Conservation (phyloP, 768 basidiomycete genomes). For the Leccinum incarnatum region DNA sequence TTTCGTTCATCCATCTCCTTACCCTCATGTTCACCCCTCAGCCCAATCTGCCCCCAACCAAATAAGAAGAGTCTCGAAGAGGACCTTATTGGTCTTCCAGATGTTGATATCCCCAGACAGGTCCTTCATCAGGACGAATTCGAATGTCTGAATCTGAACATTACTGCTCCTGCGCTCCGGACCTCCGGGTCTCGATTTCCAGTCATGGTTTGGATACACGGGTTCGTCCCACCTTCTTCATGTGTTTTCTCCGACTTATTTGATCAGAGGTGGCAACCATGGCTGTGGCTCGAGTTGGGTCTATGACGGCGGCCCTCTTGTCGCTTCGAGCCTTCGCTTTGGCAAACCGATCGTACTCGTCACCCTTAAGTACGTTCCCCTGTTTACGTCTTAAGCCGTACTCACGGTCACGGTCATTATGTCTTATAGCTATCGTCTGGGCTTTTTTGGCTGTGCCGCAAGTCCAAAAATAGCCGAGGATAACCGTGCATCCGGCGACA, state of each 20-base stretch:
- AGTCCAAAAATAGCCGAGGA: slow-evolving; percentile 64
- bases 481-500: slow-evolving; percentile 60
- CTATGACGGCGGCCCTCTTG: slow-evolving; percentile 70
- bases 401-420: slow-evolving; percentile 6
- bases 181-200: slow-evolving; percentile 54
- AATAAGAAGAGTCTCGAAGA: slow-evolving; percentile 52
- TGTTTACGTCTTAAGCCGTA: slow-evolving; percentile 17
- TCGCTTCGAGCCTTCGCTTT: slow-evolving; percentile 60
- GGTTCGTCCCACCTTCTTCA: slow-evolving; percentile 43
- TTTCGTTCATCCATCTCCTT: background rate
- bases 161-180: slow-evolving; percentile 67
- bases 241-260: slow-evolving; percentile 19
- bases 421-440: slow-evolving; percentile 63
- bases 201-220: slow-evolving; percentile 87
- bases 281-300: slow-evolving; percentile 78
- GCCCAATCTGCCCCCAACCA: slow-evolving; percentile 75
- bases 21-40: slow-evolving; percentile 27
- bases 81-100: slow-evolving; percentile 56
- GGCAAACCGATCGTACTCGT: slow-evolving; percentile 70
- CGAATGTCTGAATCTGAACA: slow-evolving; percentile 77
- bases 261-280: slow-evolving; percentile 61
- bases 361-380: slow-evolving; percentile 63
- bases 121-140: slow-evolving; percentile 66
- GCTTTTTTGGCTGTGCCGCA: slow-evolving; percentile 75
- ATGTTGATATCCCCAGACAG: slow-evolving; percentile 52